phyloP scores from a whole-genome alignment of 345 rosid genomes.

The Lepidium didymum region DNA sequence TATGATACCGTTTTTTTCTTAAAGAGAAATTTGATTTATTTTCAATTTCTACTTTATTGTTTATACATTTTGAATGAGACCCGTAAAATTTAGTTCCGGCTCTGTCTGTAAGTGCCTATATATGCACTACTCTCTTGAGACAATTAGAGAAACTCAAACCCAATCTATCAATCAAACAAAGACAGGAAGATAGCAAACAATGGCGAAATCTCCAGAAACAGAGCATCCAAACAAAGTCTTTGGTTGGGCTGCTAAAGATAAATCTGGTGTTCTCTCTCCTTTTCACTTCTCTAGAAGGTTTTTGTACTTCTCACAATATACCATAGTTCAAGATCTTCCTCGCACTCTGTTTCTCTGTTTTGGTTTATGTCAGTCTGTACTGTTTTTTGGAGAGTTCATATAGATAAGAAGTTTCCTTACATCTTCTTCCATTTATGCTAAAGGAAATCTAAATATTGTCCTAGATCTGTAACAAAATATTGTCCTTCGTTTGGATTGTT shows the following conservation, averaged over 20 bases:
- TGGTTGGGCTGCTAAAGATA: slow-evolving; percentile 84
- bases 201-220: slow-evolving; percentile 55
- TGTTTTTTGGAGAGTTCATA: neutral
- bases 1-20: too few relatives aligned
- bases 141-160: neutral
- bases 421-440: neutral
- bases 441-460: neutral
- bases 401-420: neutral
- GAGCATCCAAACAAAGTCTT: slow-evolving; percentile 61
- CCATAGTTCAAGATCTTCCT: neutral
- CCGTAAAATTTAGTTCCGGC: too few relatives aligned
- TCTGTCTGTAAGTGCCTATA: neutral
- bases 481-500: neutral
- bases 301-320: neutral
- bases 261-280: slow-evolving; percentile 65
- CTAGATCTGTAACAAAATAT: neutral
- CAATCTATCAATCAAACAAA: slow-evolving; percentile 19
- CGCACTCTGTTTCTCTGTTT: neutral
- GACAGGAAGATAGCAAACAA: slow-evolving; percentile 9
- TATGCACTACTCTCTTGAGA: slow-evolving; percentile 1
- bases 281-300: slow-evolving; percentile 82
- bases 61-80: too few relatives aligned
- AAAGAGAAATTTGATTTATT: too few relatives aligned
- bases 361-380: neutral
- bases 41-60: too few relatives aligned